These are phyloP conservation scores for Leccinum subfulvum DNA, from an alignment of 1,284 basidiomycete genomes.

Conservation along the genomic window DNA sequence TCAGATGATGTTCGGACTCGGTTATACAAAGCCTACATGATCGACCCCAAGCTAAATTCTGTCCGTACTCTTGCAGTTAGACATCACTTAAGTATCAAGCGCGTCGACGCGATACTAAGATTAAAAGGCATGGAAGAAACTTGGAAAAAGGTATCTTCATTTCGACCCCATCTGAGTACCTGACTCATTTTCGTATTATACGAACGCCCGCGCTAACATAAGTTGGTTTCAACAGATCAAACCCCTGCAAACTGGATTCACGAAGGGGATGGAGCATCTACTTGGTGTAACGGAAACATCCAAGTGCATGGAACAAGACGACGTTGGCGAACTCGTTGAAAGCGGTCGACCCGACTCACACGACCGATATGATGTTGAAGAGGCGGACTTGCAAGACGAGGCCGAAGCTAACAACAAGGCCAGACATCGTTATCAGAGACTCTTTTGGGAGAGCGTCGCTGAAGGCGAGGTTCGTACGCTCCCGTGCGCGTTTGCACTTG, in stretches of 20 bases:
- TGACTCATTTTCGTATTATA: slow-evolving; percentile 4
- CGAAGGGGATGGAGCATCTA: slow-evolving; percentile 63
- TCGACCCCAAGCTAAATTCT: slow-evolving; percentile 53
- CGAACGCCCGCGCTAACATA: slow-evolving; percentile 18
- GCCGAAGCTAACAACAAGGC: slow-evolving; percentile 52
- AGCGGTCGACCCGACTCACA: slow-evolving; percentile 25
- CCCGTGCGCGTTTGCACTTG: neutral
- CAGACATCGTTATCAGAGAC: slow-evolving; percentile 63
- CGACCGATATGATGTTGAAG: slow-evolving; percentile 44
- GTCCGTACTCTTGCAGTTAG: slow-evolving; percentile 59
- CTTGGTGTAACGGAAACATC: slow-evolving; percentile 45
- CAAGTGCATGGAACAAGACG: neutral
- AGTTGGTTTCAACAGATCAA: slow-evolving; percentile 42
- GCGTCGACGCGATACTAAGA: slow-evolving; percentile 76
- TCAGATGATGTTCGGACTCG: slow-evolving; percentile 55
- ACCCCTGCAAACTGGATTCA: slow-evolving; percentile 66
- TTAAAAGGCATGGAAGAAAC: slow-evolving; percentile 73
- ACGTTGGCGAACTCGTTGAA: slow-evolving; percentile 11
- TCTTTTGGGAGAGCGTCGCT: slow-evolving; percentile 72
- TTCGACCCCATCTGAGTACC: slow-evolving; percentile 55
- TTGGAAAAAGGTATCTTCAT: slow-evolving; percentile 59
- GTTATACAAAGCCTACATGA: slow-evolving; percentile 59
- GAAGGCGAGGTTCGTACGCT: slow-evolving; percentile 56
- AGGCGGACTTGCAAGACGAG: slow-evolving; percentile 62
- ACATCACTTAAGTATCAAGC: slow-evolving; percentile 67